phyloP scores from a whole-genome alignment of 78 protist genomes.

The Pelomyxa schiedti region DNA sequence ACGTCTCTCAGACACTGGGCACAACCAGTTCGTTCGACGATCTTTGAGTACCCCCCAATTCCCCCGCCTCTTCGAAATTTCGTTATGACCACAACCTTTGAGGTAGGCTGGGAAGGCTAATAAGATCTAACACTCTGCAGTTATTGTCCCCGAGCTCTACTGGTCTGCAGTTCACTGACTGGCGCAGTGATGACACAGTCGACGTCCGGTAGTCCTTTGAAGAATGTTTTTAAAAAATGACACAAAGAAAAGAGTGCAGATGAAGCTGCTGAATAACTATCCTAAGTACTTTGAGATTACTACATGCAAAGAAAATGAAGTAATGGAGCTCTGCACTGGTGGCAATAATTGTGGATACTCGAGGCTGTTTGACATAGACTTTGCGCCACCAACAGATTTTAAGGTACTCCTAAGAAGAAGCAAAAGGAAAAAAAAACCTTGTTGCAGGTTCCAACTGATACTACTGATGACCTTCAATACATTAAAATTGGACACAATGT shows the following conservation, averaged over 20 bases:
- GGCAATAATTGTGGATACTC: neutral
- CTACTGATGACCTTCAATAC: neutral
- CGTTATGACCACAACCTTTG: neutral
- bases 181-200: neutral
- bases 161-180: neutral
- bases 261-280: neutral
- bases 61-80: neutral
- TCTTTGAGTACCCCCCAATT: neutral
- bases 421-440: too few species aligned
- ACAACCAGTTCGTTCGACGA: neutral
- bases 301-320: neutral
- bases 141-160: too few species aligned
- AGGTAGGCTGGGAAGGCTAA: too few species aligned
- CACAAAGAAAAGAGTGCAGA: neutral
- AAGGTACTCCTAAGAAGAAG: too few species aligned
- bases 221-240: too few species aligned
- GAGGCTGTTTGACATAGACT: neutral
- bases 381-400: too few species aligned
- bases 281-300: neutral
- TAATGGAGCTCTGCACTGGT: neutral
- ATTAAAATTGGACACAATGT: neutral
- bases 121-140: too few species aligned
- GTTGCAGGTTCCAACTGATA: too few species aligned
- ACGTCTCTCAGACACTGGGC: too few species aligned
- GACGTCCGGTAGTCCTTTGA: too few species aligned